Evolutionary conservation across 805 yeast genomes (phyloP), one percentile per base, ranked within the genome.

Genomic region (Naumovozyma castellii): DNA sequence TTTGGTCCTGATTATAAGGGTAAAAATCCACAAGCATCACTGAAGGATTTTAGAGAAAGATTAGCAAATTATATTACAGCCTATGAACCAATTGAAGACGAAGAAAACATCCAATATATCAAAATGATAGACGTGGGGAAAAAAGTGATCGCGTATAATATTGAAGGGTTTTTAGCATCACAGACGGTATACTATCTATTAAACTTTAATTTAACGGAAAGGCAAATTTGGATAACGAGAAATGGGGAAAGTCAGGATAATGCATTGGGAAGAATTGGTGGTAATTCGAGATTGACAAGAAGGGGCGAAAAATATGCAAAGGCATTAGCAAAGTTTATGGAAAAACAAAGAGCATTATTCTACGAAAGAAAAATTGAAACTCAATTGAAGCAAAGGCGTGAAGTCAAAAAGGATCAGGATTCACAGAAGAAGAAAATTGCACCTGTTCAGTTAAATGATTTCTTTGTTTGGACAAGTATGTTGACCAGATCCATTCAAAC

Each of bases 61-160:
- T 70, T 90, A 44, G 64, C 69, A 29, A 90, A 90, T 56, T 90
- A 90, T 59, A 90, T 87, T 57, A 75, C 72, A 57, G 96, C 90
- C 1, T 90, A 90, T 61, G 88, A 92, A 60, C 82, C 96, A 1
- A 80, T 90, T 29, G 94, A 83, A 47, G 94, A 84, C 34, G 73
- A 69, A 15, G 90, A 82, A 50, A 66, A 70, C 34, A 66, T 81
- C 31, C 96, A 85, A 57, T 92, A 87, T 53, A 84, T 88, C 48
- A 87, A 90, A 61, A 87, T 90, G 94, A 86, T 90, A 41, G 90
- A 90, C 59, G 97, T 88, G 9, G 97, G 98, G 5, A 78, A 84
- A 53, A 92, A 90, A 59, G 86, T 90, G 31, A 94, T 90, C 39
- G 85, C 95, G 27, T 88, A 81, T 59, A 86, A 88, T 55, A 84